A percentile compares a stretch with the other conserved stretches of the same genome.
Conservation (phyloP, 768 basidiomycete species). For the Glaciozyma antarctica region DNA sequence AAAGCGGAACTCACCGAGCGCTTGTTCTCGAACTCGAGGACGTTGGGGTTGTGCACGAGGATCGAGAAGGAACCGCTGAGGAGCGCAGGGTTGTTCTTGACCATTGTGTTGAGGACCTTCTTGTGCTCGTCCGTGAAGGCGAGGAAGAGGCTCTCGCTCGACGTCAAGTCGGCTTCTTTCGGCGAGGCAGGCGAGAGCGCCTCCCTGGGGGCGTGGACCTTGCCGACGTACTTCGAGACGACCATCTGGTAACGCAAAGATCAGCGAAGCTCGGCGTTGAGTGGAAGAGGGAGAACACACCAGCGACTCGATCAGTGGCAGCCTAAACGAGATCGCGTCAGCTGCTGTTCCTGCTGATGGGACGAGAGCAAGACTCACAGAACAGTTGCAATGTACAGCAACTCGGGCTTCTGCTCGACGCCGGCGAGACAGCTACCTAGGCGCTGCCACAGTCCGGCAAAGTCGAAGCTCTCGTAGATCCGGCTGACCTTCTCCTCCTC, state of each 20-base stretch:
- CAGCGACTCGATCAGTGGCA: neutral
- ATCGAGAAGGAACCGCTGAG: slow-evolving; percentile 92
- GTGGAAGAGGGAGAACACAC: too few relatives aligned
- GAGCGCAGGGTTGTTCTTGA: slow-evolving; percentile 91
- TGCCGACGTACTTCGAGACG: too few relatives aligned
- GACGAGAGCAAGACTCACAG: slow-evolving; percentile 40
- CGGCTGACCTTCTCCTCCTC: slow-evolving; percentile 49
- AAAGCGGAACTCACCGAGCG: slow-evolving; percentile 42
- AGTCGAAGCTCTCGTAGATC: slow-evolving; percentile 86
- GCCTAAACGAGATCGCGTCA: neutral
- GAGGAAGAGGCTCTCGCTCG: slow-evolving; percentile 89
- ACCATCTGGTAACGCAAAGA: too few relatives aligned
- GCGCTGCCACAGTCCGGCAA: slow-evolving; percentile 75
- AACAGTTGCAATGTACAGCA: slow-evolving; percentile 82
- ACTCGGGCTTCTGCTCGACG: slow-evolving; percentile 68
- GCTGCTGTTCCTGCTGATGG: neutral
- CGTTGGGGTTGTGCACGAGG: slow-evolving; percentile 86
- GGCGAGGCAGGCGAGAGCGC: neutral
- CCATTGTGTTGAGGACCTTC: slow-evolving; percentile 63
- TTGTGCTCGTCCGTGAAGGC: slow-evolving; percentile 86
- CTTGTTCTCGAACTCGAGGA: slow-evolving; percentile 99
- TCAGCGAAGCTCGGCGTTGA: too few relatives aligned
- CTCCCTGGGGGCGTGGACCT: neutral
- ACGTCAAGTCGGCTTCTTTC: slow-evolving; percentile 62
- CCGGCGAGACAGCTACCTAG: slow-evolving; percentile 79